Evolutionary conservation across 768 basidiomycete genomes (phyloP).

Genomic region (Serendipita sp.): DNA sequence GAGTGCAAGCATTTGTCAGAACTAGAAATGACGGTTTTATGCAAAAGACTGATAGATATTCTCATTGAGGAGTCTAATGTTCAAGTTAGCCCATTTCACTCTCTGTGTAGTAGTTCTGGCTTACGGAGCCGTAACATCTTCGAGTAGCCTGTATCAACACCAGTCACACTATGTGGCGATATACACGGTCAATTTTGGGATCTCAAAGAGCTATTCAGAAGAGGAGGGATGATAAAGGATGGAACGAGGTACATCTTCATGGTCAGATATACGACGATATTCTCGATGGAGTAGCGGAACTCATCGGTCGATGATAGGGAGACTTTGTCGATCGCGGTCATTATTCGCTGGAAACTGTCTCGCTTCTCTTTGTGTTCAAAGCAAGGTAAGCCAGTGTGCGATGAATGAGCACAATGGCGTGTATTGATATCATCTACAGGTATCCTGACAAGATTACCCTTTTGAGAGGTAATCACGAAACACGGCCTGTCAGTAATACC

Average conservation of each 20-base stretch:
- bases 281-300: not conserved
- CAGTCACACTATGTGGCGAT: constrained; percentile 60
- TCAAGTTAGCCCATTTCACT: not conserved
- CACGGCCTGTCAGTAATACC: constrained; percentile 84
- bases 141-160: constrained; percentile 4
- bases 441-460: constrained; percentile 96
- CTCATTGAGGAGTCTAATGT: constrained; percentile 32
- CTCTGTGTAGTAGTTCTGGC: not conserved
- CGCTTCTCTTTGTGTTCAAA: constrained; percentile 87
- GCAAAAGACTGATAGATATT: constrained; percentile 27
- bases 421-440: constrained; percentile 24
- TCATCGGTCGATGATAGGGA: not conserved
- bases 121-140: not conserved
- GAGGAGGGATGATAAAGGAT: constrained; percentile 72
- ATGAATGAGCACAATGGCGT: not conserved
- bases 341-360: constrained; percentile 92
- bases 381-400: constrained; percentile 17
- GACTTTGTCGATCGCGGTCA: constrained; percentile 95
- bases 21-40: constrained; percentile 29
- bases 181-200: constrained; percentile 99
- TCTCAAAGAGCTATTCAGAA: constrained; percentile 71
- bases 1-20: constrained; percentile 30
- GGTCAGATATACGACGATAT: constrained; percentile 17
- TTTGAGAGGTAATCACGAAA: constrained; percentile 96
- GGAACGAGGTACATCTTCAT: constrained; percentile 88